These are phyloP conservation scores for Vanderwaltozyma polyspora DNA, from an alignment of 805 yeast species.

Conservation along the genomic window DNA sequence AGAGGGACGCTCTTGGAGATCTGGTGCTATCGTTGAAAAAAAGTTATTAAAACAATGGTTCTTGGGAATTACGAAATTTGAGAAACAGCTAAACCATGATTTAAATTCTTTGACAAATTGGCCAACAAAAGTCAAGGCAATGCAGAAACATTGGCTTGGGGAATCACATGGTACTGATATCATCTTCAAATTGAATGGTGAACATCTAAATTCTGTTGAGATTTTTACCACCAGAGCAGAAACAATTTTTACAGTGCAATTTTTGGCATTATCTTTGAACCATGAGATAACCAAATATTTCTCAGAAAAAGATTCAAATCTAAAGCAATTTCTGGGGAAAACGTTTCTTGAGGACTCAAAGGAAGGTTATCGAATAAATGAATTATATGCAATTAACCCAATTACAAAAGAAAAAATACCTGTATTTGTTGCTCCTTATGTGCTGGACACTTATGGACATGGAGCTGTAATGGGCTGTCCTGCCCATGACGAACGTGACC, in stretches of 20 bases:
- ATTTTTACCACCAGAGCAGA: conserved; percentile 88
- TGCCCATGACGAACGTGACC: conserved; percentile 81
- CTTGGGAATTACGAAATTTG: conserved; percentile 76
- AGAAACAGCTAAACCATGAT: conserved; percentile 55
- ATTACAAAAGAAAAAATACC: conserved; percentile 44
- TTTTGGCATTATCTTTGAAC: conserved; percentile 61
- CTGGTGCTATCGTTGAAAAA: conserved; percentile 91
- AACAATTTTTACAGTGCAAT: conserved; percentile 75
- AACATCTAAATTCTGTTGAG: conserved; percentile 23
- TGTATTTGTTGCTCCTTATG: conserved; percentile 84
- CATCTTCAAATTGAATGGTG: conserved; percentile 31
- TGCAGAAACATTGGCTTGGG: conserved; percentile 96
- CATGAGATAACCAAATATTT: conserved; percentile 47
- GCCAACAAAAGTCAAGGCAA: conserved; percentile 80
- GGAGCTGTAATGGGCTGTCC: conserved; percentile 99
- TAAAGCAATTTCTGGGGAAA: conserved; percentile 39
- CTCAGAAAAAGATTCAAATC: conserved; percentile 29
- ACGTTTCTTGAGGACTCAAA: conserved; percentile 37
- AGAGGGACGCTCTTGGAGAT: conserved; percentile 89
- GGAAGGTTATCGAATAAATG: conserved; percentile 45
- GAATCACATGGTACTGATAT: conserved; percentile 72
- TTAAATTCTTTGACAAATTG: conserved; percentile 51
- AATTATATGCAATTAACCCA: conserved; percentile 47
- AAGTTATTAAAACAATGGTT: conserved; percentile 83
- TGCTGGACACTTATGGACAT: conserved; percentile 61